Percentiles rank a stretch among this genome's conserved stretches.
Evolutionary conservation across 352 stramenopile genomes (phyloP).

Genomic region (Phytophthora quininea): DNA sequence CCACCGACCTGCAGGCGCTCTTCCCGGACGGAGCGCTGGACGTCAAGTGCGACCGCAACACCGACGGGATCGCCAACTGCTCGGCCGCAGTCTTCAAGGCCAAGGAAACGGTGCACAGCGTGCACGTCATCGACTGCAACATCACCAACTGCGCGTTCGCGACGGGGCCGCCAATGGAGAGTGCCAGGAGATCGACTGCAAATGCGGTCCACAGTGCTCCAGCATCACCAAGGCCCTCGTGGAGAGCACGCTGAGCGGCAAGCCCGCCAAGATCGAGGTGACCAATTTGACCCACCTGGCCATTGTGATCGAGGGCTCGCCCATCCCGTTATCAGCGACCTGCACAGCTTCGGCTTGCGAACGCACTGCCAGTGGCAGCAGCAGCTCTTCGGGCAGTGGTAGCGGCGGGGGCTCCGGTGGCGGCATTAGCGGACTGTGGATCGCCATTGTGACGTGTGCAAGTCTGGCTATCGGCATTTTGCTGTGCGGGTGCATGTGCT

Average conservation of each 20-base stretch:
- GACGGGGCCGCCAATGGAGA: constrained; percentile 41
- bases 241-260: constrained; percentile 67
- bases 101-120: constrained; percentile 43
- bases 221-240: constrained; percentile 69
- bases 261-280: constrained; percentile 61
- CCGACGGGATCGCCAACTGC: constrained; percentile 43
- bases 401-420: constrained; percentile 14
- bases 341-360: constrained; percentile 76
- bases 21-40: constrained; percentile 70
- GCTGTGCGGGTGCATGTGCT: neutral
- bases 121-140: constrained; percentile 72
- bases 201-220: constrained; percentile 66
- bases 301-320: constrained; percentile 75
- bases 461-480: neutral
- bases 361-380: constrained; percentile 27
- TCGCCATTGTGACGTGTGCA: neutral
- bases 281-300: constrained; percentile 51
- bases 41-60: constrained; percentile 56
- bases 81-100: constrained; percentile 69
- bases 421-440: constrained; percentile 1
- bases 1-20: constrained; percentile 52
- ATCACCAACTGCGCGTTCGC: constrained; percentile 58
- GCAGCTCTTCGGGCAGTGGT: constrained; percentile 34
- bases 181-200: constrained; percentile 65
- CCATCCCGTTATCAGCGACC: constrained; percentile 66